Base-by-base conservation (phyloP, 129 eudicot species). In the Smallanthus sonchifolius region DNA sequence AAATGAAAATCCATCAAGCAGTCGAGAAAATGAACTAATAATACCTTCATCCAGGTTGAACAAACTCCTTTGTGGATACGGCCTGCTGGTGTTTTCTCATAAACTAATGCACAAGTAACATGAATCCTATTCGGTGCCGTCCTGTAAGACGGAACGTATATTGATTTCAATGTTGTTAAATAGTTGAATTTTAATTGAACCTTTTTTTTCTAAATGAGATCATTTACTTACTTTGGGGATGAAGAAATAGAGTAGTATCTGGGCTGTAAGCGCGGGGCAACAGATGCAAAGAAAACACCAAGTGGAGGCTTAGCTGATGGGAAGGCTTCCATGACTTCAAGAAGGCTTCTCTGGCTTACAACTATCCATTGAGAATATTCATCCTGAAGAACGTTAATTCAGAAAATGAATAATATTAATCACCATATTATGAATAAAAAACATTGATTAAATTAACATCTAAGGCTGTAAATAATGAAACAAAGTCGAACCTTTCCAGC, bases 21-120 rank as follows among this genome's bases (percentile, higher is more conserved):
- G 77, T 30, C 14, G 45, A 61, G 48, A 63, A 64, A 57, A 35
- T 13, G 42, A 67, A 45, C 40, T 13, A 54, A 9, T 6, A 19
- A 39, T 85, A 95, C 99, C 99, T 95, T 95, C 94, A 91, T 95
- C 99, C 99, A 95, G 34, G 99, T 95, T 13, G 99, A 95, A 81
- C 97, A 95, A 20, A 95, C 84, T 68, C 99, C 99, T 84, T 86
- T 88, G 83, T 95, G 97, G 65, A 91, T 68, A 55, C 99, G 80
- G 66, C 99, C 99, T 19, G 90, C 51, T 1, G 97, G 97, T 55
- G 93, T 88, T 87, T 83, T 87, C 84, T 95, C 99, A 70, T 87
- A 73, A 40, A 95, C 99, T 68, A 95, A 76, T 47, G 97, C 94
- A 87, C 99, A 95, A 64, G 99, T 95, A 40, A 95, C 99, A 79